Base-by-base conservation (phyloP, 2,329 filamentous ascomycete genomes). In the Colletotrichum coccodes region DNA sequence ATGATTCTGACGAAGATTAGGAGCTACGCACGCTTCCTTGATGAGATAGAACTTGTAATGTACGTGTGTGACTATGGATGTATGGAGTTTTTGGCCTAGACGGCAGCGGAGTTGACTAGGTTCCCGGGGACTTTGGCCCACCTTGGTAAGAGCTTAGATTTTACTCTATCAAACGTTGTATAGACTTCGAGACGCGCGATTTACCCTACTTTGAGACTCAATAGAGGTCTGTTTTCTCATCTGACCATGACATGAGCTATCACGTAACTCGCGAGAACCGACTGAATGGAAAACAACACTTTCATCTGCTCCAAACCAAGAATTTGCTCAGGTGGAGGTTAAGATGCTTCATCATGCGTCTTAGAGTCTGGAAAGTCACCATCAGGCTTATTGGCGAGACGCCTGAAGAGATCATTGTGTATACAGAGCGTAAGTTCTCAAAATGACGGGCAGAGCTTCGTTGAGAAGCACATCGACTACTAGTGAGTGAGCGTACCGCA, bases 341-440 rank as follows among this genome's bases (percentile, higher is more conserved):
- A 70, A 36, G 50, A 26, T n/a, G 50, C 71, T 60, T 66, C 75
- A 23, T 75, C 76, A 11, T 82, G 77, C 1, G 75, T 40, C 6
- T 70, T 56, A 1, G 78, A 80, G 12, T 73, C 75, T 8, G 73
- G 74, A 2, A 82, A 74, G 67, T 83, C 80, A 4, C 76, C 77
- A 16, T 75, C 78, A 0, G 76, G 77, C 28, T 80, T 77, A 67
- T 83, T 83, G 49, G 76, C 77, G 2, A 77, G 77, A 52, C 77
- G 79, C 36, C 77, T 75, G 64, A 73, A 74, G 59, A 75, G 74
- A 3, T 72, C 72, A 54, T 78, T 78, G 70, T 84, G 82, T 34
- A 78, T 75, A 71, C 84, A 84, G 36, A 81, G 81, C 61, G 83
- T 78, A 70, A 84, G n/a, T n/a, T 82, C 60, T 79, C 77, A 62